phyloP scores from a whole-genome alignment of 192 early-diverging fungal species.

The Podila minutissima region DNA sequence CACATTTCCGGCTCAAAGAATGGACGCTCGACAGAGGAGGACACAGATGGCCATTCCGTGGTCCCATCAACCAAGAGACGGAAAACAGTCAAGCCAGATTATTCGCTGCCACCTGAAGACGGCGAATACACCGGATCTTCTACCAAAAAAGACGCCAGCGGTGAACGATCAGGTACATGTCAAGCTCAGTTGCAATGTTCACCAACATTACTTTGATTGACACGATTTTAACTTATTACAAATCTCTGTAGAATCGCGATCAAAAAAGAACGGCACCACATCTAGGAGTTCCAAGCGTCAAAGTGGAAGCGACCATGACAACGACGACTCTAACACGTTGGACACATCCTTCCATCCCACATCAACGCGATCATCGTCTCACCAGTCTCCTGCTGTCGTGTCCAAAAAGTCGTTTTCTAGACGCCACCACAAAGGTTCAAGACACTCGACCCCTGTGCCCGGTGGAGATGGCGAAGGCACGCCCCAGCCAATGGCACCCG shows the following conservation, averaged over 20 bases:
- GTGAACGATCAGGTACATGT: background rate
- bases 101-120: slow-evolving; percentile 1
- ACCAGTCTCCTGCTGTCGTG: background rate
- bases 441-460: background rate
- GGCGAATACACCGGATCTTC: background rate
- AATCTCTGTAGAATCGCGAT: background rate
- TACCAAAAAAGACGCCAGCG: background rate
- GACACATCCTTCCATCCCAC: background rate
- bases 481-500: slow-evolving; percentile 31
- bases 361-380: background rate
- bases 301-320: background rate
- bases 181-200: background rate
- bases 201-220: background rate
- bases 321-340: background rate
- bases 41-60: background rate
- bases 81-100: slow-evolving; percentile 7
- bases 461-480: slow-evolving; percentile 11
- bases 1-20: background rate
- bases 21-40: slow-evolving; percentile 5
- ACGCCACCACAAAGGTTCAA: slow-evolving; percentile 5
- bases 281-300: background rate
- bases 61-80: slow-evolving; percentile 17
- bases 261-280: background rate
- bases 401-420: background rate
- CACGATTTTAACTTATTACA: background rate